These are phyloP conservation scores for Tephrocybe sp. DNA, from an alignment of 768 basidiomycete species.

Conservation along the genomic window DNA sequence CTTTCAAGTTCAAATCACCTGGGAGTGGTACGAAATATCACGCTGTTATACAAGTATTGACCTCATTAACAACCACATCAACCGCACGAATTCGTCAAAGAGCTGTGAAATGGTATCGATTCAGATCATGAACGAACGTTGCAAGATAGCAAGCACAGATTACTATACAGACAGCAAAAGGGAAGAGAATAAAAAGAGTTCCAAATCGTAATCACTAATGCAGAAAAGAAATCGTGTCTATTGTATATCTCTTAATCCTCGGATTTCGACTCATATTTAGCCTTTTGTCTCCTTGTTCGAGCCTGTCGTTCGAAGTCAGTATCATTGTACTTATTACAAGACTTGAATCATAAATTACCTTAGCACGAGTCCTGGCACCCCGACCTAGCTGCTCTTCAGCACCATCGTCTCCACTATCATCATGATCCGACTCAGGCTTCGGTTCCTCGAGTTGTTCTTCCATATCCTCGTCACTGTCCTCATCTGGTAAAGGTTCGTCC, in stretches of 20 bases:
- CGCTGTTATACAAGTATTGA: too few relatives aligned
- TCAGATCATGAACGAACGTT: neutral
- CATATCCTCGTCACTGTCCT: slow-evolving; percentile 41
- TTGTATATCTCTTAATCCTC: slow-evolving; percentile 11
- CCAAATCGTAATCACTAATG: neutral
- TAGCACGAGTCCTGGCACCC: slow-evolving; percentile 25
- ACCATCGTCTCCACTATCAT: slow-evolving; percentile 23
- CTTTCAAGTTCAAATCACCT: too few relatives aligned
- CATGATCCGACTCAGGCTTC: slow-evolving; percentile 13
- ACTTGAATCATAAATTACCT: slow-evolving; percentile 11
- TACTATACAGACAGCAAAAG: slow-evolving; percentile 15
- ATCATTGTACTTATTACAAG: neutral
- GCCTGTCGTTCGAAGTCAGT: slow-evolving; percentile 7
- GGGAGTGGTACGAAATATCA: too few relatives aligned
- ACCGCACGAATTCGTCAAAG: too few relatives aligned
- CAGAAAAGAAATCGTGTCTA: slow-evolving; percentile 2
- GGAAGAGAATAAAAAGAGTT: neutral
- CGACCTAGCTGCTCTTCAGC: slow-evolving; percentile 31
- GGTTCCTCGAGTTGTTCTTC: slow-evolving; percentile 25
- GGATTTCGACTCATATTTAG: slow-evolving; percentile 13
- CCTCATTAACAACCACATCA: too few relatives aligned
- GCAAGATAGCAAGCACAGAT: slow-evolving; percentile 10
- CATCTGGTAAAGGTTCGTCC: slow-evolving; percentile 30
- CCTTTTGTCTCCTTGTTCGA: slow-evolving; percentile 17
- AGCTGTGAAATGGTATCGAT: too few relatives aligned